Evolutionary conservation across 2,329 filamentous ascomycete genomes (phyloP).

Genomic region (Colletotrichum sojae): DNA sequence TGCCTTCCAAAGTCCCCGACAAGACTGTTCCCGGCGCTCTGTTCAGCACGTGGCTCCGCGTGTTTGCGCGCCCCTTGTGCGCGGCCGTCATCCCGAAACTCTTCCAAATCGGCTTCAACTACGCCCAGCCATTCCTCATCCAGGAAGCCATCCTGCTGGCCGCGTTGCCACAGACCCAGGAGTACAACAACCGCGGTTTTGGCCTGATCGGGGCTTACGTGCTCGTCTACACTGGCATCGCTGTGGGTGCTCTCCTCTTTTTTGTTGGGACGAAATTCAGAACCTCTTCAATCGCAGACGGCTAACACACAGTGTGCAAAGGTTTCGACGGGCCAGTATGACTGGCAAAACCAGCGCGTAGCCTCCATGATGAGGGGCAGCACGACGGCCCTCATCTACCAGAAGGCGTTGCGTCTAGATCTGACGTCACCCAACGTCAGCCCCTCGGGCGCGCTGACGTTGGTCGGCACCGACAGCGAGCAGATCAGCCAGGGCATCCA

Average conservation of each 20-base stretch:
- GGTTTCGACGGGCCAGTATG: constrained; percentile 45
- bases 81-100: constrained; percentile 38
- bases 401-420: constrained; percentile 44
- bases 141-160: constrained; percentile 42
- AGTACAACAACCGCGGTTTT: constrained; percentile 44
- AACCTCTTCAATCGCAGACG: neutral
- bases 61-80: constrained; percentile 30
- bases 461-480: constrained; percentile 48
- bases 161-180: constrained; percentile 40
- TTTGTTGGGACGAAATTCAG: neutral
- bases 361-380: constrained; percentile 47
- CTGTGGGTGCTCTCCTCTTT: constrained; percentile 38
- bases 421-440: constrained; percentile 42
- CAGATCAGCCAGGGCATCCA: constrained; percentile 44
- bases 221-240: constrained; percentile 46
- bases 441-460: constrained; percentile 44
- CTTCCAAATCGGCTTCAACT: constrained; percentile 46
- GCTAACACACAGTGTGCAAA: constrained; percentile 19
- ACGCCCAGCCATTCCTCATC: constrained; percentile 47
- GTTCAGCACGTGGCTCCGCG: constrained; percentile 37
- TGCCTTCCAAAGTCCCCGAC: constrained; percentile 39
- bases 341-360: constrained; percentile 44
- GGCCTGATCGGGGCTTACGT: constrained; percentile 48
- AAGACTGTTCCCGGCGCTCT: constrained; percentile 39
- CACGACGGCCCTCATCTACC: constrained; percentile 46